Percentiles rank a stretch among this genome's conserved stretches.
Conservation (phyloP, 129 eudicot species). For the Tagetes patula region DNA sequence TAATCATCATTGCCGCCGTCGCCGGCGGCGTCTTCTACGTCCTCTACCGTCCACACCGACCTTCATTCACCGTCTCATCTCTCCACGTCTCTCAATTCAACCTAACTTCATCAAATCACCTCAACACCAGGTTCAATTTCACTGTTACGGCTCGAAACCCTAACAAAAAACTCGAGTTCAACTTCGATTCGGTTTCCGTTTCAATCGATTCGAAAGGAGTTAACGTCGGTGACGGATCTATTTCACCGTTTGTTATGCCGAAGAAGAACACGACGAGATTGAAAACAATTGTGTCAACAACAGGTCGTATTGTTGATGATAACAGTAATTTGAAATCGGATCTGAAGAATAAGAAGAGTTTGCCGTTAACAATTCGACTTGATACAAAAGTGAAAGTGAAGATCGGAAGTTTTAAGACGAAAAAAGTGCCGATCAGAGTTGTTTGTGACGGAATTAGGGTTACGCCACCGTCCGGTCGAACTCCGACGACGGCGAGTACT, state of each 20-base stretch:
- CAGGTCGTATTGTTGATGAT: slow-evolving; percentile 35
- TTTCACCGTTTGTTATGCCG: slow-evolving; percentile 51
- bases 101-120: slow-evolving; percentile 45
- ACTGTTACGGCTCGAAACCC: slow-evolving; percentile 62
- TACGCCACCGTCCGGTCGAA: slow-evolving; percentile 45
- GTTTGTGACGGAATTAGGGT: slow-evolving; percentile 52
- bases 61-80: slow-evolving; percentile 57
- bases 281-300: slow-evolving; percentile 34
- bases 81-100: slow-evolving; percentile 63
- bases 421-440: slow-evolving; percentile 58
- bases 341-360: slow-evolving; percentile 46
- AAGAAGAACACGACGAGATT: slow-evolving; percentile 50
- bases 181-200: slow-evolving; percentile 48
- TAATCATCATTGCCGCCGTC: slow-evolving; percentile 61
- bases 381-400: slow-evolving; percentile 67
- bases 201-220: slow-evolving; percentile 37
- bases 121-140: slow-evolving; percentile 54
- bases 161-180: slow-evolving; percentile 54
- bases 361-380: slow-evolving; percentile 47
- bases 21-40: slow-evolving; percentile 60
- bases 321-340: slow-evolving; percentile 30
- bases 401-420: slow-evolving; percentile 53
- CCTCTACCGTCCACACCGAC: slow-evolving; percentile 80
- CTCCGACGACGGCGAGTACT: slow-evolving; percentile 41
- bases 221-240: slow-evolving; percentile 46